These are phyloP conservation scores for Eucalyptus pauciflora DNA, from an alignment of 345 rosid species.

Conservation along the genomic window DNA sequence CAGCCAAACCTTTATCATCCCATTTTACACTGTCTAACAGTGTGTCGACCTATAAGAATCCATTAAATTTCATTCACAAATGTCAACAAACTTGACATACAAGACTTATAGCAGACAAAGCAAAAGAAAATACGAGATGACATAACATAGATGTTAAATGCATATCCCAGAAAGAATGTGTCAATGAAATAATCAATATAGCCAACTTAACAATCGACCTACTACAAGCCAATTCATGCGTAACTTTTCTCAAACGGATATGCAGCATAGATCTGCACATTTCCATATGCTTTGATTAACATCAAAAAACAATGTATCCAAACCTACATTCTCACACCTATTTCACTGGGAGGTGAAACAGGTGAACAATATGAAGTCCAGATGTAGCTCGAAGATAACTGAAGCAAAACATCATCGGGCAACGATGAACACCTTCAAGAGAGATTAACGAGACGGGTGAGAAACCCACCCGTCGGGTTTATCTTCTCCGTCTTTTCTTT, in stretches of 20 bases:
- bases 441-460: constrained; percentile 7
- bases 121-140: background rate
- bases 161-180: background rate
- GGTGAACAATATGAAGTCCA: constrained; percentile 18
- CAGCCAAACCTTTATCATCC: constrained; percentile 89
- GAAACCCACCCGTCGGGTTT: constrained; percentile 23
- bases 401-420: constrained; percentile 13
- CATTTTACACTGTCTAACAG: constrained; percentile 67
- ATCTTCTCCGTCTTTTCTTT: constrained; percentile 19
- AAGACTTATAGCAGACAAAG: background rate
- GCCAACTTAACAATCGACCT: background rate
- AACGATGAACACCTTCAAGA: constrained; percentile 39
- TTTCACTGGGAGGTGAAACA: background rate
- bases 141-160: background rate
- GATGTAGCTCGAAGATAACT: constrained; percentile 39
- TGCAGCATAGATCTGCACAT: background rate
- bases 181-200: background rate
- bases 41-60: constrained; percentile 37
- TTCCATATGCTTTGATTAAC: background rate
- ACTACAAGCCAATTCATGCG: background rate
- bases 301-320: background rate
- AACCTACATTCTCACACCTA: background rate
- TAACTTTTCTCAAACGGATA: background rate
- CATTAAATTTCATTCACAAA: background rate
- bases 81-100: background rate